Evolutionary conservation across 2,329 filamentous ascomycete genomes (phyloP), one percentile per base, ranked within the genome.

Genomic region (Diplodia corticola): DNA sequence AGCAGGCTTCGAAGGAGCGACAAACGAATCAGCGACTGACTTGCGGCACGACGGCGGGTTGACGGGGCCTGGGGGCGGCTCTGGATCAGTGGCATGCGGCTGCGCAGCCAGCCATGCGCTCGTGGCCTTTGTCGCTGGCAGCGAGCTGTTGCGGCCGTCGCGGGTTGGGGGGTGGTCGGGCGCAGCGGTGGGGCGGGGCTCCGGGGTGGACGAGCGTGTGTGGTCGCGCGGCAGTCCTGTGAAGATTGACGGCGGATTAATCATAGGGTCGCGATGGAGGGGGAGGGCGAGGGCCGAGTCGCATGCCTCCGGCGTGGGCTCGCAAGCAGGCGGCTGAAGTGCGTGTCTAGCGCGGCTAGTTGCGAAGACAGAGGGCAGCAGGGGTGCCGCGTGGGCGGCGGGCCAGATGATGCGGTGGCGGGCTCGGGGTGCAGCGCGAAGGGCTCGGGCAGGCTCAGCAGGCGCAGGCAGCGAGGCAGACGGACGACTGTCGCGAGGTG

Each of bases 171-270:
- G 68, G 64, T 74, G 70, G 46, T 71, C 70, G 50, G 69, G 68
- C 3, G 70, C 71, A 66, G 69, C 70, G 57, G 71, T 65, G 33
- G 68, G 70, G 37, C 68, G 44, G 40, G 35, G 26, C 50, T 70
- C 68, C 44, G 57, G 17, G 26, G 63, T 66, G 26, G 67, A 60
- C 46, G 60, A 15, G 12, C 65, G 20, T 28, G 68, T 61, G 60
- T 70, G 20, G 40, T 65, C 63, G 44, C 69, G 55, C 55, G 63
- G 68, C 67, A 54, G 71, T 74, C 74, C 76, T 61, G 75, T 78
- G 68, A 77, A 78, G 67, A 78, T 78, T 48, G 76, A 78, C 37
- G 67, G 71, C 61, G 71, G 69, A 54, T 69, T 69, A 69, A 72
- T 72, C 74, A 76, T 76, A 67, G 46, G 61, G 63, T 49, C 35